These are phyloP conservation scores for Talaromyces sp. DNA, from an alignment of 2,329 filamentous ascomycete genomes.

Conservation along the genomic window DNA sequence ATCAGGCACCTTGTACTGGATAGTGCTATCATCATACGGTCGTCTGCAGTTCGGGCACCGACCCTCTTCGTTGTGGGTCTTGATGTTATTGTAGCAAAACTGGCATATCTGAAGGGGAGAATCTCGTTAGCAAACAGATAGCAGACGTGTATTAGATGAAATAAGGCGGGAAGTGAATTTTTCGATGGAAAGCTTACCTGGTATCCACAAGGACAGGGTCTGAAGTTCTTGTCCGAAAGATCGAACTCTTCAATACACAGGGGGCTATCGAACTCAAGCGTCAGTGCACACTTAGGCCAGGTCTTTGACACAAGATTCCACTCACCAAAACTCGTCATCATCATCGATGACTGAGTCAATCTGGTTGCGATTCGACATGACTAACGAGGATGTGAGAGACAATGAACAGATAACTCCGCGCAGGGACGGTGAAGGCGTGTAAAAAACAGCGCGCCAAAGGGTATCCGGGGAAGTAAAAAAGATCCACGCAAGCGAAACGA, in stretches of 20 bases:
- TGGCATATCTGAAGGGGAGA: constrained; percentile 80
- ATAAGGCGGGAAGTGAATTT: background rate
- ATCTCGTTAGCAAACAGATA: background rate
- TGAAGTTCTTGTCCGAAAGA: constrained; percentile 93
- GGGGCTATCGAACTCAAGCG: constrained; percentile 55
- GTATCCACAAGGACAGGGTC: constrained; percentile 94
- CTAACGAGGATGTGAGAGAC: constrained; percentile 21
- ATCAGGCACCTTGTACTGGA: constrained; percentile 93
- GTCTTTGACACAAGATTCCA: constrained; percentile 12
- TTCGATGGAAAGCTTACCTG: constrained; percentile 60
- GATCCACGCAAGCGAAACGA: background rate
- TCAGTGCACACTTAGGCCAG: constrained; percentile 18
- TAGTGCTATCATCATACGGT: constrained; percentile 93
- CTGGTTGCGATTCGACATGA: constrained; percentile 42
- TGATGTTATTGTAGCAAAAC: constrained; percentile 99
- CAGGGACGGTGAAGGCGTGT: background rate
- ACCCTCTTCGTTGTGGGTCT: constrained; percentile 88
- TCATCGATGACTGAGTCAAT: constrained; percentile 48
- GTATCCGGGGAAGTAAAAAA: background rate
- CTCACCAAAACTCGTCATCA: constrained; percentile 46
- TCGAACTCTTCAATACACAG: constrained; percentile 99
- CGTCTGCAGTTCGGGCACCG: constrained; percentile 95
- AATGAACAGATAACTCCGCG: constrained; percentile 8
- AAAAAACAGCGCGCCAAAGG: constrained; percentile 1
- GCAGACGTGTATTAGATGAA: background rate